Percentiles rank a stretch among this genome's conserved stretches.
phyloP scores from a whole-genome alignment of 768 basidiomycete species.

The Sporobolomyces pararoseus region DNA sequence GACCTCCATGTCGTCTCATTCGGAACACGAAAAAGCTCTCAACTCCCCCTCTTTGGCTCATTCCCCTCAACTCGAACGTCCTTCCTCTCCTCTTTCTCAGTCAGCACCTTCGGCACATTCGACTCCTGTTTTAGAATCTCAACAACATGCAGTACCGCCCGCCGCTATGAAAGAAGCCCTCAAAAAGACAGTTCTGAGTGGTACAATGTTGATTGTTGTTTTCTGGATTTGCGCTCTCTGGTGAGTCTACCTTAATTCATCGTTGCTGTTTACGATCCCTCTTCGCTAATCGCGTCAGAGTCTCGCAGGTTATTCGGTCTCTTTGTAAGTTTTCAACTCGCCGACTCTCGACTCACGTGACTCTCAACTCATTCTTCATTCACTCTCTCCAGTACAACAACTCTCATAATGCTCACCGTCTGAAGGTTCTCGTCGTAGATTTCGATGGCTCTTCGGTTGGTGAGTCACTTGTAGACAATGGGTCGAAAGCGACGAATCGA shows the following conservation, averaged over 20 bases:
- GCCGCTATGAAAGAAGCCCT: background rate
- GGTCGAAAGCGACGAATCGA: background rate
- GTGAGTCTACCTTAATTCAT: background rate
- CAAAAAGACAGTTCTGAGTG: slow-evolving; percentile 1
- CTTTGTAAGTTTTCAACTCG: background rate
- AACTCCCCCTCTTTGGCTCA: too few species aligned
- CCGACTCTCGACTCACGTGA: background rate
- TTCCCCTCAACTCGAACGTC: too few species aligned
- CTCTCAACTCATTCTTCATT: background rate
- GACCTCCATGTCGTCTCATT: too few species aligned
- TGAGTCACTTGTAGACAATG: background rate
- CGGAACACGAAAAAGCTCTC: too few species aligned
- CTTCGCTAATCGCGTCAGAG: background rate
- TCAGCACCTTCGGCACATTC: background rate
- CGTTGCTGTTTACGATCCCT: background rate
- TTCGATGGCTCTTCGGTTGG: slow-evolving; percentile 27
- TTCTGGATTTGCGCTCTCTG: slow-evolving; percentile 17
- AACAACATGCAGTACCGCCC: background rate
- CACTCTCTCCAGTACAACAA: slow-evolving; percentile 1
- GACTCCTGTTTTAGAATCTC: background rate
- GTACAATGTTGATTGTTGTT: background rate
- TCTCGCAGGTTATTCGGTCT: slow-evolving; percentile 4
- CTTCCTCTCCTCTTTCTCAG: background rate
- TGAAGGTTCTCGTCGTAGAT: slow-evolving; percentile 17
- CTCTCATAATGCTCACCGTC: background rate